Conservation (phyloP, 352 stramenopile species). For the Phytopythium sindhum region DNA sequence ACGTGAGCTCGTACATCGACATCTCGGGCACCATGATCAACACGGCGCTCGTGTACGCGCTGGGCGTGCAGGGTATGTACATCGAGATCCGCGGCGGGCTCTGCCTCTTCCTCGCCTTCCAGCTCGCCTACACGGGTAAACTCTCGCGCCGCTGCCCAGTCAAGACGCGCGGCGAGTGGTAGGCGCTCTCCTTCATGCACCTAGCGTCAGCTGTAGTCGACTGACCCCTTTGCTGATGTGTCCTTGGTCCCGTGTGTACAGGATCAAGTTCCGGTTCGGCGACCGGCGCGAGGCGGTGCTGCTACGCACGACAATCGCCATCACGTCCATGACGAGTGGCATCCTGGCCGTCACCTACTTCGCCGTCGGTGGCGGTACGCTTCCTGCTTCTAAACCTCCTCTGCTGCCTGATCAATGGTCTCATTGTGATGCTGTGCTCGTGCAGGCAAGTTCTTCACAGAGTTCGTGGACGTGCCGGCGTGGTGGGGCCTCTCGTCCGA, state of each 20-base stretch:
- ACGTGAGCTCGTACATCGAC: conserved; percentile 86
- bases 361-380: conserved; percentile 54
- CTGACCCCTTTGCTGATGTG: background rate
- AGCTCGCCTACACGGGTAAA: conserved; percentile 79
- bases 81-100: conserved; percentile 77
- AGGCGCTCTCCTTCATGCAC: background rate
- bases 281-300: conserved; percentile 44
- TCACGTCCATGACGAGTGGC: conserved; percentile 61
- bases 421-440: background rate
- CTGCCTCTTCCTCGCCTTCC: conserved; percentile 77
- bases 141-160: conserved; percentile 68
- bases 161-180: conserved; percentile 80
- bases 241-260: conserved; percentile 13
- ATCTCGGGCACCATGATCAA: conserved; percentile 87
- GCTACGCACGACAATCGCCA: conserved; percentile 62
- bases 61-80: conserved; percentile 83
- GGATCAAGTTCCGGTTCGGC: conserved; percentile 82
- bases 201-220: conserved; percentile 5
- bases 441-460: conserved; percentile 70
- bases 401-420: background rate
- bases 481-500: conserved; percentile 55
- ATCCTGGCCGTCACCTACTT: conserved; percentile 77
- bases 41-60: conserved; percentile 72
- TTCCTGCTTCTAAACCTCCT: background rate
- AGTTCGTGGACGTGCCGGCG: conserved; percentile 65